phyloP scores from a whole-genome alignment of 208 protist species.

The Strigomonas culicis region DNA sequence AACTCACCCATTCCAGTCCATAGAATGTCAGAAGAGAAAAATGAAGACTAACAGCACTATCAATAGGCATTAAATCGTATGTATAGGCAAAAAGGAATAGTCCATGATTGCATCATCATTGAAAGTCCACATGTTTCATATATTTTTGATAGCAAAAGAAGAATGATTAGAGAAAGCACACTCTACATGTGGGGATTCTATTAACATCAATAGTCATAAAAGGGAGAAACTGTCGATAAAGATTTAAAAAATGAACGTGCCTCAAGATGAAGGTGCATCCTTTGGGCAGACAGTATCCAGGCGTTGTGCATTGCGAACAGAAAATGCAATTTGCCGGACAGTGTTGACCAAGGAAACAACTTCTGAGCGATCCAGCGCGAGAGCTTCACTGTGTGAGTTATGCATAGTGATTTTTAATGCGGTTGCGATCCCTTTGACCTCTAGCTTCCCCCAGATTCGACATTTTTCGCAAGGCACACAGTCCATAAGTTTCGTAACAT shows the following conservation, averaged over 20 bases:
- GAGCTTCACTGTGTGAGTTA: conserved; percentile 12
- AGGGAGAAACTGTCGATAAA: background rate
- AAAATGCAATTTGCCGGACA: conserved; percentile 74
- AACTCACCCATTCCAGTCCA: conserved; percentile 16
- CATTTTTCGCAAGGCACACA: conserved; percentile 93
- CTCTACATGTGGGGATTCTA: background rate
- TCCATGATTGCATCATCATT: background rate
- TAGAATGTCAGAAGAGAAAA: conserved; percentile 12
- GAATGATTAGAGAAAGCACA: background rate
- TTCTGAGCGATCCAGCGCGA: conserved; percentile 57
- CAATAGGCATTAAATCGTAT: background rate
- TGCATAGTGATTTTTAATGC: conserved; percentile 81
- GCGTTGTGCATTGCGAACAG: conserved; percentile 46
- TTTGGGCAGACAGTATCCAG: background rate
- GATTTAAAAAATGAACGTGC: background rate
- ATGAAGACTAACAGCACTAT: background rate
- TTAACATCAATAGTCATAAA: background rate
- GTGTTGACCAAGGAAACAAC: conserved; percentile 84
- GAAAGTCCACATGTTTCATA: background rate
- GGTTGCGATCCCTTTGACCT: conserved; percentile 79
- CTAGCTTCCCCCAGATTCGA: conserved; percentile 88
- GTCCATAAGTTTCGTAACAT: conserved; percentile 87
- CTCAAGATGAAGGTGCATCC: background rate
- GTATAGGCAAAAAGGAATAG: background rate
- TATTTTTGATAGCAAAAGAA: too few relatives aligned